Evolutionary conservation across 139 green algal genomes (phyloP).

Genomic region (Tetratostichococcus sp.): DNA sequence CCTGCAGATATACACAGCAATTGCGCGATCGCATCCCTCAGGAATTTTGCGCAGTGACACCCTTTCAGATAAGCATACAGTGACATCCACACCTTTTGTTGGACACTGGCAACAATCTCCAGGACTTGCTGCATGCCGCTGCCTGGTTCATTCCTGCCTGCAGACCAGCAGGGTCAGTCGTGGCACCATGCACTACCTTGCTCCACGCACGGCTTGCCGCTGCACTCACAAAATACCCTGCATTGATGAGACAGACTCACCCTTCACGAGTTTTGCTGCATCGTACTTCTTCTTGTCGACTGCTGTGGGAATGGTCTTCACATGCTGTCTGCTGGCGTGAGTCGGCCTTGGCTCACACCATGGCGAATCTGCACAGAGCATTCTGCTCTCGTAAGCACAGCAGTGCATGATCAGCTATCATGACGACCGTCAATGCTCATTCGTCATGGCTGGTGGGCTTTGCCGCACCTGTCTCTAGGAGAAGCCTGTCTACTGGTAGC

Average conservation of each 20-base stretch:
- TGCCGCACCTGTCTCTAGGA: constrained; percentile 67
- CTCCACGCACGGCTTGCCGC: no score
- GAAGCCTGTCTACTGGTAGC: constrained; percentile 67
- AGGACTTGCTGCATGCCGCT: constrained; percentile 57
- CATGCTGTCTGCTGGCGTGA: constrained; percentile 39
- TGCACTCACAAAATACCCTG: no score
- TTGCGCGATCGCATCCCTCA: no score
- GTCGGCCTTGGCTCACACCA: constrained; percentile 73
- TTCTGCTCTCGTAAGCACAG: not conserved
- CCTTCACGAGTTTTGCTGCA: constrained; percentile 58
- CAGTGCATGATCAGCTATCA: not conserved
- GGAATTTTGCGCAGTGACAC: not conserved
- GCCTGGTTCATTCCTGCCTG: constrained; percentile 79
- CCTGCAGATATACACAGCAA: not conserved
- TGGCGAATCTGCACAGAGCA: constrained; percentile 51
- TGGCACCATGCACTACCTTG: no score
- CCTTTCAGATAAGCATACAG: not conserved
- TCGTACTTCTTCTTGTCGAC: constrained; percentile 80
- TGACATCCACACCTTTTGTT: not conserved
- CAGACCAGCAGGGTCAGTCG: no score
- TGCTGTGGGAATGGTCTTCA: constrained; percentile 30
- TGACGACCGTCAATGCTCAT: no score
- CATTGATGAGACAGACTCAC: no score
- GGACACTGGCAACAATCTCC: constrained; percentile 50
- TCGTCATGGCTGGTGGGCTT: no score